phyloP scores from a whole-genome alignment of 2,329 filamentous ascomycete genomes.

The Ascochyta koolunga region DNA sequence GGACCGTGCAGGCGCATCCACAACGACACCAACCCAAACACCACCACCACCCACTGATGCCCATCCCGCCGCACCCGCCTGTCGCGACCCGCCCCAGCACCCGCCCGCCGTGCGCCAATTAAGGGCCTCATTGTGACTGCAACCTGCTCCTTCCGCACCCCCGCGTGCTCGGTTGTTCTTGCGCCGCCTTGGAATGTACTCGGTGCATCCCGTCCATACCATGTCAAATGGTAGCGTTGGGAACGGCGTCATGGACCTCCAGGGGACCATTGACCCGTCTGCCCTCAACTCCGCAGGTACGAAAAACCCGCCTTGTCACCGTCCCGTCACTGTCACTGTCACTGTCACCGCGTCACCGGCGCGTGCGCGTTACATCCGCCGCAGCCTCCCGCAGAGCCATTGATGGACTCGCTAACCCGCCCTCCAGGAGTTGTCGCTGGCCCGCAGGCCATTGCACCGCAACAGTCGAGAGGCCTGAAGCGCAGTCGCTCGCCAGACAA shows the following conservation, averaged over 20 bases:
- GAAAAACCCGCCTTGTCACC: constrained; percentile 15
- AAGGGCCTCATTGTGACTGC: not conserved
- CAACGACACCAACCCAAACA: constrained; percentile 17
- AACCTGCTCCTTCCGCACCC: constrained; percentile 33
- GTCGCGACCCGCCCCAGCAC: constrained; percentile 23
- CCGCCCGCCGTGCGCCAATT: constrained; percentile 11
- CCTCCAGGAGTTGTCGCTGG: constrained; percentile 37
- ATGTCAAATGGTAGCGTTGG: constrained; percentile 49
- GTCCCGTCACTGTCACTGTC: not conserved
- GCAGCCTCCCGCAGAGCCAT: constrained; percentile 22
- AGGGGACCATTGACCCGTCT: constrained; percentile 51
- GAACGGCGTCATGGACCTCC: constrained; percentile 50
- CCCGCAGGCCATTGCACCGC: constrained; percentile 41
- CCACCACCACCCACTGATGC: constrained; percentile 29
- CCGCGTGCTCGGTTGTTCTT: constrained; percentile 41
- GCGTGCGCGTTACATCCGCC: constrained; percentile 43
- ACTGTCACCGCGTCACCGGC: not conserved
- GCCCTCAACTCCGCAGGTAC: constrained; percentile 48
- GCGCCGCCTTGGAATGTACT: constrained; percentile 49
- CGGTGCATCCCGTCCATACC: constrained; percentile 46
- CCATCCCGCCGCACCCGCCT: constrained; percentile 27
- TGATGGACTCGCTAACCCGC: constrained; percentile 33
- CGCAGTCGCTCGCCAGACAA: constrained; percentile 51
- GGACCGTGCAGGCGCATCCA: constrained; percentile 19
- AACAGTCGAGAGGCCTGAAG: constrained; percentile 48